Percentiles rank a stretch among this genome's conserved stretches.
phyloP scores from a whole-genome alignment of 2,329 filamentous ascomycete genomes.

The Verticillium longisporum region DNA sequence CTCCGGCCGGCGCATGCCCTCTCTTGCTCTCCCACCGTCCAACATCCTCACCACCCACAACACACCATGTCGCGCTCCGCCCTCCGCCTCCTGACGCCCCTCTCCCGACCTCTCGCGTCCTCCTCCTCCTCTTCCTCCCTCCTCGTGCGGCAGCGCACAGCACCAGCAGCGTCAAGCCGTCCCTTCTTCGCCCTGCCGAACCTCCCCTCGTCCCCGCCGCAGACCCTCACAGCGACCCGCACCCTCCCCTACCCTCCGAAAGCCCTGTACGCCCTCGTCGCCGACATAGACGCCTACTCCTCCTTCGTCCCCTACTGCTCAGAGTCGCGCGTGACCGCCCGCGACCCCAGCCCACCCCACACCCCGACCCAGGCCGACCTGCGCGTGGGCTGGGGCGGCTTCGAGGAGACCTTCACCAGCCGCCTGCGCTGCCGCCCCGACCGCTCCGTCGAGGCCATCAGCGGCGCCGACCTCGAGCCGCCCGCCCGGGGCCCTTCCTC shows the following conservation, averaged over 20 bases:
- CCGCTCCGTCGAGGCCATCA: conserved; percentile 69
- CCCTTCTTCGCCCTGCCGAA: conserved; percentile 12
- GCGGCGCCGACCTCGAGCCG: conserved; percentile 45
- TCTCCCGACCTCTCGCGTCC: not conserved
- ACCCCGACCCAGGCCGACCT: conserved; percentile 69
- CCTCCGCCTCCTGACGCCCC: conserved; percentile 1
- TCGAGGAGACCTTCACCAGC: conserved; percentile 79
- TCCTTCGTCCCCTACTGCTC: conserved; percentile 90
- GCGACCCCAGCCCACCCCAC: conserved; percentile 24
- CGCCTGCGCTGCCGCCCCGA: conserved; percentile 71
- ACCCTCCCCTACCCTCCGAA: conserved; percentile 67
- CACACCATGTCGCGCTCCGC: not conserved
- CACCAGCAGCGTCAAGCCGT: not conserved
- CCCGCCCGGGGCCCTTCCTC: conserved; percentile 12
- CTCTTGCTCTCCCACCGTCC: not conserved
- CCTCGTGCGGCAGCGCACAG: not conserved
- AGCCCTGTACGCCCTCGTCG: conserved; percentile 76
- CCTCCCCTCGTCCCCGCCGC: conserved; percentile 25
- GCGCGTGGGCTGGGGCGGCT: conserved; percentile 75
- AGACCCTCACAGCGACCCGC: conserved; percentile 66
- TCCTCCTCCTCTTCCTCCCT: no score
- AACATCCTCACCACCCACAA: not conserved
- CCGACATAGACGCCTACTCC: conserved; percentile 79
- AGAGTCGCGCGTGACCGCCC: conserved; percentile 64
- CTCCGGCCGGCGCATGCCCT: not conserved